These are phyloP conservation scores for Venturia carpophila DNA, from an alignment of 2,329 filamentous ascomycete species.

Conservation along the genomic window DNA sequence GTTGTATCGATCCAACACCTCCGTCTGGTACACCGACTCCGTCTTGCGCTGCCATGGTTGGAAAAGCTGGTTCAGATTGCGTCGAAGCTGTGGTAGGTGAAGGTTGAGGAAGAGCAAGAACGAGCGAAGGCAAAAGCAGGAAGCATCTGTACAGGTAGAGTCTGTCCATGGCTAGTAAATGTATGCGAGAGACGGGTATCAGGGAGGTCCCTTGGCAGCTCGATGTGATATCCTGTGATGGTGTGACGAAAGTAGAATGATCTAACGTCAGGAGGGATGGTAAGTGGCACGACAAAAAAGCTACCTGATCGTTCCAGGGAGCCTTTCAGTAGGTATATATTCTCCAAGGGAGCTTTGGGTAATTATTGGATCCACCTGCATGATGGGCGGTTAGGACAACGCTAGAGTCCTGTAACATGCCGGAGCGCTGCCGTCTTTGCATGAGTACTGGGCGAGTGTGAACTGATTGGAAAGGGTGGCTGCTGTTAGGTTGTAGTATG, in stretches of 20 bases:
- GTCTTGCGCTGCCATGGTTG: constrained; percentile 18
- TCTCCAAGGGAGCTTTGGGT: constrained; percentile 1
- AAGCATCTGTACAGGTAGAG: constrained; percentile 10
- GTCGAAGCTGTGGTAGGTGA: not conserved
- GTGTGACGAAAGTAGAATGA: constrained; percentile 7
- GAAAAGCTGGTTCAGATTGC: constrained; percentile 11
- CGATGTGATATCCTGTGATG: not conserved
- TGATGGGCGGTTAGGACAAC: not conserved
- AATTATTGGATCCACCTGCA: constrained; percentile 5
- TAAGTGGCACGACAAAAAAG: constrained; percentile 5
- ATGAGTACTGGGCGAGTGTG: not conserved
- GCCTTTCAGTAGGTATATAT: constrained; percentile 6
- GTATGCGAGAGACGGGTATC: not conserved
- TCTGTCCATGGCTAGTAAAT: constrained; percentile 12
- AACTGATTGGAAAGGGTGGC: constrained; percentile 3
- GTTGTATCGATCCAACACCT: constrained; percentile 17
- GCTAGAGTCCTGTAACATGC: constrained; percentile 3
- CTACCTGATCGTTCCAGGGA: constrained; percentile 1
- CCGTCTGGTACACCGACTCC: constrained; percentile 18
- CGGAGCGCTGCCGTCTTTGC: not conserved
- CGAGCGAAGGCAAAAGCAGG: not conserved
- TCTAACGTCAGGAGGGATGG: not conserved
- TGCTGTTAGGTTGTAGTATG: not conserved
- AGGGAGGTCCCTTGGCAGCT: not conserved
- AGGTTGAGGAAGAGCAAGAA: constrained; percentile 13